Percentiles rank a stretch among this genome's conserved stretches.
These are phyloP conservation scores for Chlamydomonas incerta DNA, from an alignment of 139 green algal genomes.

Conservation along the genomic window DNA sequence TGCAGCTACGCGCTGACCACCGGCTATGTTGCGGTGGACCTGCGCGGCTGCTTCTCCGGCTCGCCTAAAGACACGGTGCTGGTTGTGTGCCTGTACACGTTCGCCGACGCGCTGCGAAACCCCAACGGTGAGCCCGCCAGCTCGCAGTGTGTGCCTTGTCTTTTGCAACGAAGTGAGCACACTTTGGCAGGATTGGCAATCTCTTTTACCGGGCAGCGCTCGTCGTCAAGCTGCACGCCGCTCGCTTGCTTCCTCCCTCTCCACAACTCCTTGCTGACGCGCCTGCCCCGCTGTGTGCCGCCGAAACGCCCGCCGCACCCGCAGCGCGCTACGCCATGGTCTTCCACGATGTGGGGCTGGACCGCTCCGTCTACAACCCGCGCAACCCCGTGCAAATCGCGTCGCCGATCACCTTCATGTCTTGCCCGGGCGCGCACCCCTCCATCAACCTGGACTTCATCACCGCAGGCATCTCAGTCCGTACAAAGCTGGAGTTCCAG, in stretches of 20 bases:
- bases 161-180: too few relatives aligned
- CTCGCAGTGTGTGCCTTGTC: too few relatives aligned
- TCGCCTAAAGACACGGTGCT: background rate
- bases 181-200: too few relatives aligned
- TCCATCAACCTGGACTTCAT: background rate
- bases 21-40: background rate
- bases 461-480: background rate
- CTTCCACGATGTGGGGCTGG: background rate
- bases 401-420: background rate
- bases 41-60: background rate
- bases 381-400: background rate
- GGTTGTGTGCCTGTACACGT: constrained; percentile 6
- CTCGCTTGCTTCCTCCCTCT: too few relatives aligned
- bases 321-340: too few relatives aligned
- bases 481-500: background rate
- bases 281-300: too few relatives aligned
- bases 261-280: too few relatives aligned
- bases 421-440: background rate
- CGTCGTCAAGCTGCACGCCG: too few relatives aligned
- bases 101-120: constrained; percentile 9
- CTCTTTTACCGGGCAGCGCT: too few relatives aligned
- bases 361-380: background rate
- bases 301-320: too few relatives aligned
- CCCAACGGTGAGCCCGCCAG: background rate
- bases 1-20: background rate